Conservation (phyloP, 345 rosid genomes). For the Syzygium aqueum region DNA sequence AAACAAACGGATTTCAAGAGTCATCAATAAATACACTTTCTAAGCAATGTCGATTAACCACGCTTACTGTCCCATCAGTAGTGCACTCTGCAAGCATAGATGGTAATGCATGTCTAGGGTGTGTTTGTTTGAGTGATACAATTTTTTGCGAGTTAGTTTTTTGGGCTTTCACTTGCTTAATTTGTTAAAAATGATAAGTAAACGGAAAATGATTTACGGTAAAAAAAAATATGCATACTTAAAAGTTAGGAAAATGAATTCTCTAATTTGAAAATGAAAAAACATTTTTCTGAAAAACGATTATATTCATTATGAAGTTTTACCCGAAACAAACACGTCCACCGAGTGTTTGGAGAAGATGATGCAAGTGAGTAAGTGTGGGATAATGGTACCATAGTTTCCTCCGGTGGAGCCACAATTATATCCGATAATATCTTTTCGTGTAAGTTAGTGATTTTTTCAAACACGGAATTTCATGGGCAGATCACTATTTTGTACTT, state of each 20-base stretch:
- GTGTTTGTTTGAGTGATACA: not conserved
- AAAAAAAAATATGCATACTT: not conserved
- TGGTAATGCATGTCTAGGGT: not conserved
- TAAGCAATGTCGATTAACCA: not conserved
- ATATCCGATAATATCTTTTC: not conserved
- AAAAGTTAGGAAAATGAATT: not conserved
- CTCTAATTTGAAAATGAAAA: no score
- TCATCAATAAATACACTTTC: not conserved
- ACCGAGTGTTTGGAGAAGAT: fast-evolving
- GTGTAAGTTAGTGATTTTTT: no score
- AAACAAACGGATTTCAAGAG: not conserved
- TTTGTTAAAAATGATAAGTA: not conserved
- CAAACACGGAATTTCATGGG: not conserved
- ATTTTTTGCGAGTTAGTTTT: not conserved
- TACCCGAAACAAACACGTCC: not conserved
- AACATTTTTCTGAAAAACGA: not conserved
- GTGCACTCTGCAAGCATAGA: no score
- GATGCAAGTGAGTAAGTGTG: not conserved
- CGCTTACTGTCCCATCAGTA: no score
- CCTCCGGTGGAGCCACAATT: not conserved
- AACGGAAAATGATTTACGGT: not conserved
- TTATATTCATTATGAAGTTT: not conserved
- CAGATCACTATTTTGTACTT: not conserved
- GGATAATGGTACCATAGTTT: not conserved
- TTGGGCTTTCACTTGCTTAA: fast-evolving